Evolutionary conservation across 2,329 filamentous ascomycete species (phyloP).

Genomic region (Penicillium aurantiogriseum): DNA sequence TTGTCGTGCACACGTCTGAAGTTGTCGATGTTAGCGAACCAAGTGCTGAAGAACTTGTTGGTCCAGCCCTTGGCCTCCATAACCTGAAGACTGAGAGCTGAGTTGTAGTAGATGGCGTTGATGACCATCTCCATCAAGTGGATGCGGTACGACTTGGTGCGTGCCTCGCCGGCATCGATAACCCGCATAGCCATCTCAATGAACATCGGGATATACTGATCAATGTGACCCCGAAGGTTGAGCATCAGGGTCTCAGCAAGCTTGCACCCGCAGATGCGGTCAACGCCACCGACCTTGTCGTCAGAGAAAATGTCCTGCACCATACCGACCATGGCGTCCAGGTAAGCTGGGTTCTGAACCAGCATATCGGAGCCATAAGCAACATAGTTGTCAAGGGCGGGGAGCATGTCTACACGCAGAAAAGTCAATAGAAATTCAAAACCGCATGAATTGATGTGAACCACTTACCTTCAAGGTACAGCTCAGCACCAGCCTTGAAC

Average conservation of each 20-base stretch:
- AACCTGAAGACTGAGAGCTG: conserved; percentile 75
- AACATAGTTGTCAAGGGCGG: conserved; percentile 95
- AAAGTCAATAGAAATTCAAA: background rate
- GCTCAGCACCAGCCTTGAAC: conserved; percentile 94
- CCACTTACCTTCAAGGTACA: conserved; percentile 71
- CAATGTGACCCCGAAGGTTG: conserved; percentile 82
- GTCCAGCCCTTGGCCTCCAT: conserved; percentile 93
- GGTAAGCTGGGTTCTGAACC: conserved; percentile 78
- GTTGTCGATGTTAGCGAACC: conserved; percentile 93
- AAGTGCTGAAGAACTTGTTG: conserved; percentile 97
- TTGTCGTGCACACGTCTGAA: conserved; percentile 97
- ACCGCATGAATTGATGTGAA: background rate
- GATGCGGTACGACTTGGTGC: conserved; percentile 90
- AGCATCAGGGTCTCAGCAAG: conserved; percentile 96
- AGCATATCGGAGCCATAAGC: conserved; percentile 83
- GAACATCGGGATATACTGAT: conserved; percentile 85
- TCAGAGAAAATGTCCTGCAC: conserved; percentile 92
- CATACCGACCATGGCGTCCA: conserved; percentile 88
- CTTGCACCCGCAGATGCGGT: conserved; percentile 96
- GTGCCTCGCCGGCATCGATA: conserved; percentile 69
- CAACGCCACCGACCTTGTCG: conserved; percentile 86
- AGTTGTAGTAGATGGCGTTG: conserved; percentile 97
- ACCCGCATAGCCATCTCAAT: conserved; percentile 85
- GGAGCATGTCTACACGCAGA: conserved; percentile 73
- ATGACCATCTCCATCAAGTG: conserved; percentile 99